A percentile compares a stretch with the other conserved stretches of the same genome.
These are phyloP conservation scores for Candida easanensis DNA, from an alignment of 805 yeast genomes.

Conservation along the genomic window DNA sequence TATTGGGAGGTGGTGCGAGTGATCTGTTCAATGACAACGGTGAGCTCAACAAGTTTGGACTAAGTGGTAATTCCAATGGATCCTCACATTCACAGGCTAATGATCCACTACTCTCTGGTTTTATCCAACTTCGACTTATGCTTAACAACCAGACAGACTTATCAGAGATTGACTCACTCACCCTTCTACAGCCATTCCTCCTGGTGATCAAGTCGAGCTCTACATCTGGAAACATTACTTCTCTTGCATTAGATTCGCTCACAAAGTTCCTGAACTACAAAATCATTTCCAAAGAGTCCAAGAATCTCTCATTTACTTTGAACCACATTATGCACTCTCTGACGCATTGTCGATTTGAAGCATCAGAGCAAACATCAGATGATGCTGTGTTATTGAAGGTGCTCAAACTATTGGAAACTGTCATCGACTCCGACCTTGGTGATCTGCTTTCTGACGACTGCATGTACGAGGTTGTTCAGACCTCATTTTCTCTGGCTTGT, in stretches of 20 bases:
- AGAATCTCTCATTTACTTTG: slow-evolving; percentile 54
- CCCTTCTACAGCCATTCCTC: slow-evolving; percentile 83
- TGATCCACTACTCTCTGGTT: slow-evolving; percentile 72
- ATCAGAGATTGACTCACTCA: slow-evolving; percentile 61
- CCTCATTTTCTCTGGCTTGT: slow-evolving; percentile 87
- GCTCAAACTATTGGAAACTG: slow-evolving; percentile 64
- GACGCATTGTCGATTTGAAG: slow-evolving; percentile 94
- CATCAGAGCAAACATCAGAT: slow-evolving; percentile 87
- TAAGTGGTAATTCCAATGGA: slow-evolving; percentile 14
- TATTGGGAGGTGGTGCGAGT: slow-evolving; percentile 60
- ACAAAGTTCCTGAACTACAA: slow-evolving; percentile 69
- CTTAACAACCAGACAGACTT: slow-evolving; percentile 53
- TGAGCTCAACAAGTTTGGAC: slow-evolving; percentile 32
- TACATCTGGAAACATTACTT: slow-evolving; percentile 83
- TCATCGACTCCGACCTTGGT: slow-evolving; percentile 65
- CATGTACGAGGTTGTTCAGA: slow-evolving; percentile 84
- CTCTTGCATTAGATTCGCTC: slow-evolving; percentile 73
- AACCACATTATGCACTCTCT: slow-evolving; percentile 64
- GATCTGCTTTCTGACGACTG: slow-evolving; percentile 73
- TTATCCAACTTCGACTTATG: slow-evolving; percentile 73
- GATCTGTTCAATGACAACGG: slow-evolving; percentile 48
- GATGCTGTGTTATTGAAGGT: slow-evolving; percentile 88
- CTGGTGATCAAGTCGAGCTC: slow-evolving; percentile 78
- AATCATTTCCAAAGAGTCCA: slow-evolving; percentile 54
- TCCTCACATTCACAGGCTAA: slow-evolving; percentile 31